Evolutionary conservation across 1,284 basidiomycete genomes (phyloP), one percentile per base, ranked within the genome.

Genomic region (Leccinum subfulvum): DNA sequence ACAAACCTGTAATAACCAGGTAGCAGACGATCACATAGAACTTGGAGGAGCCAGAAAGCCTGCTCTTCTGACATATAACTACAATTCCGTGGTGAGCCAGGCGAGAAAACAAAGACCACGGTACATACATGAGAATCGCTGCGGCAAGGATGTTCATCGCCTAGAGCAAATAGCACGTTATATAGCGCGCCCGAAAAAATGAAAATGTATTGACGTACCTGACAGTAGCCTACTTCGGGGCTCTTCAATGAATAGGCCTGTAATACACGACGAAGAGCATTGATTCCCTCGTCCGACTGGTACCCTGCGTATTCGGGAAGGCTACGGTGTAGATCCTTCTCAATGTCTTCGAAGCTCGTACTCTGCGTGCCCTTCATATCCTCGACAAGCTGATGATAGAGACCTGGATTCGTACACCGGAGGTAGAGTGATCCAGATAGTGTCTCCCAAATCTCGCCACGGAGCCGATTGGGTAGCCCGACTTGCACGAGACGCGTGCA

Each of bases 1-100:
- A 77, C 84, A 63, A 60, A 93, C 92, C 93, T 93, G 75, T 98
- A 99, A 78, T 99, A 99, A 18, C 97, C 97, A 1, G 97, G 97
- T 21, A 99, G 80, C 41, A 99, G 86, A 41, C 96, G 86, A 70
- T 97, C 95, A 71, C 97, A 99, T 4, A 99, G 82, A 1, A 98
- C 94, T 73, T 97, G 94, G 9, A 99, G 84, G 4, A 98, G 81
- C 95, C 96, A 99, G 77, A 99, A 99, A 33, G 95, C 92, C 77
- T 99, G 97, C 74, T 99, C 97, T 78, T 99, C 97, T 11, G 95
- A 97, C 93, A 97, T 95, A 76, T 98, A 99, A 69, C 94, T 96
- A 67, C 18, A 62, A 52, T 51, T 30, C 21, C 11, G 41, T 52
- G 23, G 62, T 77, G 56, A 75, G 66, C 57, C 58, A 54, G 35